Conservation (phyloP, 208 protist genomes). For the Porcisia deanei region DNA sequence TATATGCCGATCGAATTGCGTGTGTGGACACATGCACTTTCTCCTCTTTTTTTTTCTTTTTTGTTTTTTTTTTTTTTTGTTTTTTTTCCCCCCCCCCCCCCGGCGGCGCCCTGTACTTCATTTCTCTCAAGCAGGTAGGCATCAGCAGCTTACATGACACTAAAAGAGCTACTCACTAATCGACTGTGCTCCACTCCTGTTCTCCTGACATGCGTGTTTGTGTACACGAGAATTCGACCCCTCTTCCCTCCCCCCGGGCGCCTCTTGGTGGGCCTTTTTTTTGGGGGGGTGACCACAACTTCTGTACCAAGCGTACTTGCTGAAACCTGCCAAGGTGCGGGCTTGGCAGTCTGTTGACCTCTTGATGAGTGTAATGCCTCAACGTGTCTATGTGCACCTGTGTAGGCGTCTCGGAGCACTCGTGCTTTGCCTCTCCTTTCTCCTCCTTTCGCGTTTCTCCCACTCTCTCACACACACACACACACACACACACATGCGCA, state of each 20-base stretch:
- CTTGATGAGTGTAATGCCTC: background rate
- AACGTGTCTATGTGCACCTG: conserved; percentile 6
- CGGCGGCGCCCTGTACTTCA: too few relatives aligned
- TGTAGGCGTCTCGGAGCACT: background rate
- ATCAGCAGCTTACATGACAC: background rate
- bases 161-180: background rate
- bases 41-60: too few relatives aligned
- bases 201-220: background rate
- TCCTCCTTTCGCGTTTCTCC: conserved; percentile 5
- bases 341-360: background rate
- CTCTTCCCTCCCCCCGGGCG: background rate
- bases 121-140: background rate
- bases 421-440: background rate
- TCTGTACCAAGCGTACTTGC: background rate
- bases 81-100: background rate
- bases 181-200: background rate
- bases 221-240: background rate
- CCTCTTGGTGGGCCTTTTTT: too few relatives aligned
- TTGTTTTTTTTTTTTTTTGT: background rate
- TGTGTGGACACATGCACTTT: too few relatives aligned
- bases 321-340: background rate
- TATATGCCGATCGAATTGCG: too few relatives aligned
- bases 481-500: background rate
- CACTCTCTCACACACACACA: background rate
- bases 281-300: background rate